A percentile compares a stretch with the other conserved stretches of the same genome.
These are phyloP conservation scores for Stygiomarasmius scandens DNA, from an alignment of 1,284 basidiomycete genomes.

Conservation along the genomic window DNA sequence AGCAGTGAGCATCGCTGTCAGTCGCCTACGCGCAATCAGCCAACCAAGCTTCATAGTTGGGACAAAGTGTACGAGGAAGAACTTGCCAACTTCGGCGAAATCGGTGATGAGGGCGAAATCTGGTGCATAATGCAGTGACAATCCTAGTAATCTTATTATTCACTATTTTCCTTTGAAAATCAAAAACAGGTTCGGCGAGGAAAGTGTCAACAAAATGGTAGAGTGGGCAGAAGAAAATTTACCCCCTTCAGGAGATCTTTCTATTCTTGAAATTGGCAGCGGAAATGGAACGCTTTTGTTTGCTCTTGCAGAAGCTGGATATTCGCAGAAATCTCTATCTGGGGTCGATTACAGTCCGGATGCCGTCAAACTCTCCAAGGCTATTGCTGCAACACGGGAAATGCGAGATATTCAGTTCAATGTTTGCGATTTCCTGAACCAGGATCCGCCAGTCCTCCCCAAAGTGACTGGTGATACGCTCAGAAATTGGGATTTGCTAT, in stretches of 20 bases:
- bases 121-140: constrained; percentile 53
- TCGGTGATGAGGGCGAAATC: constrained; percentile 87
- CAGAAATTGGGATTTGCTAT: constrained; percentile 62
- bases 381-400: constrained; percentile 50
- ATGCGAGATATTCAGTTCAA: constrained; percentile 49
- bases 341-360: constrained; percentile 85
- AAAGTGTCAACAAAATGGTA: constrained; percentile 82
- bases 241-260: constrained; percentile 46
- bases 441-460: constrained; percentile 43
- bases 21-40: not conserved
- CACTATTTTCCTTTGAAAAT: not conserved
- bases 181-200: constrained; percentile 78
- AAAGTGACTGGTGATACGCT: constrained; percentile 12
- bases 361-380: constrained; percentile 63
- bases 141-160: not conserved
- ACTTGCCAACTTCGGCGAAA: constrained; percentile 75
- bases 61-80: constrained; percentile 74
- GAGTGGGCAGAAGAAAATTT: constrained; percentile 61
- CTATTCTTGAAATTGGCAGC: constrained; percentile 76
- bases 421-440: constrained; percentile 61
- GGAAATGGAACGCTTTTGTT: constrained; percentile 88
- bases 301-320: constrained; percentile 67
- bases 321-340: constrained; percentile 53
- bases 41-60: constrained; percentile 53
- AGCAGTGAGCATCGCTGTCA: constrained; percentile 43